A percentile compares a stretch with the other conserved stretches of the same genome.
Conservation (phyloP, 2,329 filamentous ascomycete species). For the Apiospora hydei region DNA sequence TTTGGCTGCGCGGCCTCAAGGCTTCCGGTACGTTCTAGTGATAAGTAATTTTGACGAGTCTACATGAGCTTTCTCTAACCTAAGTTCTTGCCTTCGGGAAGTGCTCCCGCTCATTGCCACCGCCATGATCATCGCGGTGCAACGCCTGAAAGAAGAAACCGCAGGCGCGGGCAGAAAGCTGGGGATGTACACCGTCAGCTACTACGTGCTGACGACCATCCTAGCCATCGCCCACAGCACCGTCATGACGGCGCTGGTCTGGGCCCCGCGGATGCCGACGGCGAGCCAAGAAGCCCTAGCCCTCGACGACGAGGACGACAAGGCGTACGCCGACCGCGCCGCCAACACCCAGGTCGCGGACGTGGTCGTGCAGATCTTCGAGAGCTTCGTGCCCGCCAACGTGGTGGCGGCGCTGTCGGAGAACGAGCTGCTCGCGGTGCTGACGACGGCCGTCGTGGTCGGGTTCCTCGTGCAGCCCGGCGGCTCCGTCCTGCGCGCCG, state of each 20-base stretch:
- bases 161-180: slow-evolving; percentile 49
- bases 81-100: slow-evolving; percentile 30
- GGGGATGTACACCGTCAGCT: slow-evolving; percentile 56
- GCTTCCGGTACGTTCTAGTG: slow-evolving; percentile 53
- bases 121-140: slow-evolving; percentile 59
- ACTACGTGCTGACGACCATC: slow-evolving; percentile 58
- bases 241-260: slow-evolving; percentile 55
- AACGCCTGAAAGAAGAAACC: slow-evolving; percentile 55
- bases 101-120: slow-evolving; percentile 60
- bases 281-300: slow-evolving; percentile 45
- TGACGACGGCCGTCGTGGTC: slow-evolving; percentile 54
- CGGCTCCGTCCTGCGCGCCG: slow-evolving; percentile 48
- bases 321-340: slow-evolving; percentile 37
- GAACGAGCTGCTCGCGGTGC: slow-evolving; percentile 53
- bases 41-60: too few species aligned
- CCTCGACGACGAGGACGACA: slow-evolving; percentile 29
- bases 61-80: too few species aligned
- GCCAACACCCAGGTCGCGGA: slow-evolving; percentile 41
- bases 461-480: slow-evolving; percentile 42
- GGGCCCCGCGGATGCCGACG: slow-evolving; percentile 52
- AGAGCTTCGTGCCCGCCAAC: slow-evolving; percentile 58
- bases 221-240: slow-evolving; percentile 56
- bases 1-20: slow-evolving; percentile 58
- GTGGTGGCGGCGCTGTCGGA: slow-evolving; percentile 54
- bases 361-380: slow-evolving; percentile 56